A percentile compares a stretch with the other conserved stretches of the same genome.
These are phyloP conservation scores for Eucalyptus urophylla DNA, from an alignment of 345 rosid genomes.

Conservation along the genomic window DNA sequence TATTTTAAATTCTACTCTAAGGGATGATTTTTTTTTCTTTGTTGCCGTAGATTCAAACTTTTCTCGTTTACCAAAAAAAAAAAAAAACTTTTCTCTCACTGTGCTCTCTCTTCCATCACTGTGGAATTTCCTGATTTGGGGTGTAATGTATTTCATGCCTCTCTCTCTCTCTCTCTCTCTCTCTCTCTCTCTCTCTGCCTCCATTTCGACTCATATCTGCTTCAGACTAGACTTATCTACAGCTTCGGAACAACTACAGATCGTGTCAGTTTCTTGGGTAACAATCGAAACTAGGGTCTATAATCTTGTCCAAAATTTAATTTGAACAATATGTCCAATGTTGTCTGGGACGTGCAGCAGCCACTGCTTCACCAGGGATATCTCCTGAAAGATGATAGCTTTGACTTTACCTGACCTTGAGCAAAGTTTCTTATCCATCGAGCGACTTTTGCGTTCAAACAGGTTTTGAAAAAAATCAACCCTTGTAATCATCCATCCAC, in stretches of 20 bases:
- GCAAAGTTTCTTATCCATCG: background rate
- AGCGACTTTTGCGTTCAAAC: background rate
- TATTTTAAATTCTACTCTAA: too few species aligned
- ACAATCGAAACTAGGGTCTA: background rate
- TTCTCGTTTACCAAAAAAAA: too few species aligned
- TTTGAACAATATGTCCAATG: background rate
- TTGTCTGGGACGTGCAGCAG: background rate
- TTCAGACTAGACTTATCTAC: background rate
- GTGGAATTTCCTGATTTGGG: background rate
- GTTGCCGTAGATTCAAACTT: too few species aligned
- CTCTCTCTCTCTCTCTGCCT: background rate
- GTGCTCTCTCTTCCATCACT: background rate
- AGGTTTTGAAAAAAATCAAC: background rate
- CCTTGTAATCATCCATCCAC: background rate
- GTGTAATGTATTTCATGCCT: background rate
- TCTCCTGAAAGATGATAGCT: background rate
- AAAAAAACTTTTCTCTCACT: background rate
- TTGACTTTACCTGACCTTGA: background rate
- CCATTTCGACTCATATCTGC: background rate
- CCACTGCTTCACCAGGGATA: background rate
- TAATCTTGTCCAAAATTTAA: background rate
- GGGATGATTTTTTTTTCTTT: too few species aligned
- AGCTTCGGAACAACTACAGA: background rate
- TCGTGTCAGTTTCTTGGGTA: background rate
- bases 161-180: background rate